Conservation (phyloP, 2,329 filamentous ascomycete species). For the Apiospora aurea region DNA sequence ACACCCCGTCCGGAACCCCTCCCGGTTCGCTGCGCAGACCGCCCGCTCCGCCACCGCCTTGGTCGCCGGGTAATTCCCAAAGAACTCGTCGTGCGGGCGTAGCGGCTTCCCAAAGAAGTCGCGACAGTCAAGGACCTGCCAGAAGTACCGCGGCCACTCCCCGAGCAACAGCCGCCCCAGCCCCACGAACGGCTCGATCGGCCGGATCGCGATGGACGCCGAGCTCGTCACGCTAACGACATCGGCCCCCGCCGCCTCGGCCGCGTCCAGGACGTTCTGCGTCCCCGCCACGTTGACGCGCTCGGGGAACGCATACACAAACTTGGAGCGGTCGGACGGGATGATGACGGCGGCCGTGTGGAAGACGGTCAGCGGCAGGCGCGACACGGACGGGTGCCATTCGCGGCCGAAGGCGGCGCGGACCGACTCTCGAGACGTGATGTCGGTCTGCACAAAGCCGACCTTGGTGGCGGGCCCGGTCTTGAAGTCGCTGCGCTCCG, state of each 20-base stretch:
- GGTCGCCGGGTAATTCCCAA: constrained; percentile 57
- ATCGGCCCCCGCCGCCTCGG: constrained; percentile 53
- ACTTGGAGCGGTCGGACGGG: constrained; percentile 54
- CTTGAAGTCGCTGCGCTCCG: constrained; percentile 51
- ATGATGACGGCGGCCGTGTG: constrained; percentile 64
- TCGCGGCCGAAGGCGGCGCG: constrained; percentile 53
- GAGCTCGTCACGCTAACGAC: constrained; percentile 62
- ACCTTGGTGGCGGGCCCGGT: constrained; percentile 45
- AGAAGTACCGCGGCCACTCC: constrained; percentile 46
- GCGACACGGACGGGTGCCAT: constrained; percentile 51
- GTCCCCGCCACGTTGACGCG: constrained; percentile 60
- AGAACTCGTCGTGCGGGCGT: constrained; percentile 51
- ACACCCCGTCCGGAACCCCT: constrained; percentile 55
- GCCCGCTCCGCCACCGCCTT: constrained; percentile 60
- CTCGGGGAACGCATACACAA: constrained; percentile 53
- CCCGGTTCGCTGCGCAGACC: constrained; percentile 49
- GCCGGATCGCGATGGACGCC: constrained; percentile 51
- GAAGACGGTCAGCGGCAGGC: constrained; percentile 61
- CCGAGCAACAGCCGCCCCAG: constrained; percentile 45
- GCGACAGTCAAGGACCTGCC: constrained; percentile 55
- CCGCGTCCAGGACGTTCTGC: constrained; percentile 54
- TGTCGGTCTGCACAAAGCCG: constrained; percentile 56
- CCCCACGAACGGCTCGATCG: constrained; percentile 48
- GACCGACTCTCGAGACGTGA: constrained; percentile 53
- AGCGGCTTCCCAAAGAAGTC: constrained; percentile 49